Base-by-base conservation (phyloP, 2,329 filamentous ascomycete species). In the Aspergillus alliaceus region DNA sequence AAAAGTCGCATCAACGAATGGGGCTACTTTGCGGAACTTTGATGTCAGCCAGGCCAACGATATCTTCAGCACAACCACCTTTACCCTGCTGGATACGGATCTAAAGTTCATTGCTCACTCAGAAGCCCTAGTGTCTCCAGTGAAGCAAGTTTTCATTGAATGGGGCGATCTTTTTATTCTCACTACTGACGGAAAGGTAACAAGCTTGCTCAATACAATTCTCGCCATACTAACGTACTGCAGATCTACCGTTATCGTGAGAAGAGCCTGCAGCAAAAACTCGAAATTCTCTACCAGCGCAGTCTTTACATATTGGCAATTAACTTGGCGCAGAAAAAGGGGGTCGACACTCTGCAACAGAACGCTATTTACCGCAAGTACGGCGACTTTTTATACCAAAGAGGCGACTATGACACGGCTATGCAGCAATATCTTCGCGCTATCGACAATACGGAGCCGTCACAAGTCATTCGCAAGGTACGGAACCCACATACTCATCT, bases 371-470 rank as follows among this genome's bases (percentile, higher is more conserved):
- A 93, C 69, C 87, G 93, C 57, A 93, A 89, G 71, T 98, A 96
- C 73, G 95, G 93, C 12, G 95, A 99, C 71, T 90, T 93, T 68
- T 77, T 98, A 3, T 98, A 99, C 68, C 91, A 96, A 63, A 96
- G 96, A 69, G 91, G 90, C 4, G 93, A 97, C 69, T 99, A 93
- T 69, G 95, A 99, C 69, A 95, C 90, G 6, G 93, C 96, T n/a
- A 99, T 99, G 96, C 89, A 96, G 67, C 95, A 98, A 73, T 99
- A 99, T 70, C 86, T 99, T 60, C 90, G 91, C 65, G 93, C 96
- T 0, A 97, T 99, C 58, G 93, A 97, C 70, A 95, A 91, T 58
- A 98, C 93, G 0, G 93, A 98, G 68, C 93, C 93, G 6, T 97
- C 93, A 1, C 93, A 97, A 69, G 91, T 98, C 47, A 97, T 98